These are phyloP conservation scores for Wakefieldia striispora DNA, from an alignment of 768 basidiomycete genomes.

Conservation along the genomic window DNA sequence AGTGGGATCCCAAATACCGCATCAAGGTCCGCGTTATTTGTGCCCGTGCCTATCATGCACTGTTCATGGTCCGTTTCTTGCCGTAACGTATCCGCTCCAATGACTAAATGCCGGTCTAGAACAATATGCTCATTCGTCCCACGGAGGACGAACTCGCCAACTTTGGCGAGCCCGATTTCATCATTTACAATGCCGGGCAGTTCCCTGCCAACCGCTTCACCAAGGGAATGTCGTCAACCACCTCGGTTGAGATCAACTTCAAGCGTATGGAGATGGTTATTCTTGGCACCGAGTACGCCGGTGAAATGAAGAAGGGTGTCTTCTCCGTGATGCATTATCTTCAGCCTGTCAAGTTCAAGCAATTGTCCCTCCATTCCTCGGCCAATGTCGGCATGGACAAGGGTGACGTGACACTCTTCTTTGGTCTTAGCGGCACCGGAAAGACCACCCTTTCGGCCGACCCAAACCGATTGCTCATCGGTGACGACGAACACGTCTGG, in stretches of 20 bases:
- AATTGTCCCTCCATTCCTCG: conserved; percentile 96
- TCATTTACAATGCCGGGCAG: conserved; percentile 99
- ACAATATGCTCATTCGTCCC: conserved; percentile 99
- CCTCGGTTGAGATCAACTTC: conserved; percentile 99
- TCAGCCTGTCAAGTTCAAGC: conserved; percentile 97
- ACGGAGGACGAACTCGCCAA: conserved; percentile 89
- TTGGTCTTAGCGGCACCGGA: conserved; percentile 96
- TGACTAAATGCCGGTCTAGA: conserved; percentile 41
- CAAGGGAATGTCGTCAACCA: conserved; percentile 98
- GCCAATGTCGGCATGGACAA: conserved; percentile 92
- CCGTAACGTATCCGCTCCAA: conserved; percentile 5
- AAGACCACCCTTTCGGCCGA: conserved; percentile 99
- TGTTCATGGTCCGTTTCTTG: conserved; percentile 80
- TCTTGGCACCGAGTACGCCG: conserved; percentile 95
- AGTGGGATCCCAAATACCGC: conserved; percentile 99
- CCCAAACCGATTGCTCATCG: conserved; percentile 89
- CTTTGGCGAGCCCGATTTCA: conserved; percentile 98
- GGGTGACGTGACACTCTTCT: conserved; percentile 96
- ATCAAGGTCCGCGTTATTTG: conserved; percentile 99
- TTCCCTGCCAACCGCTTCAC: conserved; percentile 99
- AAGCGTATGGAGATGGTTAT: conserved; percentile 99
- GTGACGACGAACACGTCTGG: conserved; percentile 99
- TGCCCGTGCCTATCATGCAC: conserved; percentile 95
- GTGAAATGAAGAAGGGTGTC: conserved; percentile 99
- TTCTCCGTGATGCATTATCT: conserved; percentile 99